These are phyloP conservation scores for Lentinula novae-zelandiae DNA, from an alignment of 1,284 basidiomycete species.

Conservation along the genomic window DNA sequence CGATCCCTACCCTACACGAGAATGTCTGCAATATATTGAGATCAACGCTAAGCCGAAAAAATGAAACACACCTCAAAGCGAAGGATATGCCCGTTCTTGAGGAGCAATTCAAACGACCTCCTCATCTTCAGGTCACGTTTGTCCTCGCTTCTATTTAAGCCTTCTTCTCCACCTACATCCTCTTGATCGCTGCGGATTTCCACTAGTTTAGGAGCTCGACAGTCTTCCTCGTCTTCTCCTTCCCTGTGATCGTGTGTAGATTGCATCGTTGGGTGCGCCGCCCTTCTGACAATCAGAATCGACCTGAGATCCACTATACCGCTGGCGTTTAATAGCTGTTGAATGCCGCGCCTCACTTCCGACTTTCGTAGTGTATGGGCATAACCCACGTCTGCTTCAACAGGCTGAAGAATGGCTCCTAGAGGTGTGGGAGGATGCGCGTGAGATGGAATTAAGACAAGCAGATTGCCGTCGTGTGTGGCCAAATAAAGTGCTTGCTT, in stretches of 20 bases:
- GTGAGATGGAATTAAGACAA: constrained; percentile 47
- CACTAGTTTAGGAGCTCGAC: constrained; percentile 3
- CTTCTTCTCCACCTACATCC: constrained; percentile 68
- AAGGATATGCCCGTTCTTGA: constrained; percentile 65
- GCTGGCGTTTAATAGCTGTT: constrained; percentile 64
- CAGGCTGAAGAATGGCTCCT: constrained; percentile 34
- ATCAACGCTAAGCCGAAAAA: neutral
- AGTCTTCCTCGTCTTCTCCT: constrained; percentile 30
- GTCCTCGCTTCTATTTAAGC: constrained; percentile 38
- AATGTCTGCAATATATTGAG: constrained; percentile 40
- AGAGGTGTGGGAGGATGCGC: constrained; percentile 72
- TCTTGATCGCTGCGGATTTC: constrained; percentile 27
- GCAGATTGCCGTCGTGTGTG: constrained; percentile 73
- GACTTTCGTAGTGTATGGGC: constrained; percentile 38
- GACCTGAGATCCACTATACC: constrained; percentile 68
- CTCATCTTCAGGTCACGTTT: constrained; percentile 51
- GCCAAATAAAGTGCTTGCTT: constrained; percentile 67
- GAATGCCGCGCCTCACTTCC: constrained; percentile 60
- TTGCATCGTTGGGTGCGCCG: constrained; percentile 44
- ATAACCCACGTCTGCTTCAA: constrained; percentile 23
- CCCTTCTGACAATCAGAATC: constrained; percentile 62
- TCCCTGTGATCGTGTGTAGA: constrained; percentile 30
- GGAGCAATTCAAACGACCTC: constrained; percentile 74
- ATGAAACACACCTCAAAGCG: constrained; percentile 65
- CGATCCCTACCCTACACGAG: constrained; percentile 60